A percentile compares a stretch with the other conserved stretches of the same genome.
These are phyloP conservation scores for Trametes pubescens DNA, from an alignment of 1,284 basidiomycete genomes.

Conservation along the genomic window DNA sequence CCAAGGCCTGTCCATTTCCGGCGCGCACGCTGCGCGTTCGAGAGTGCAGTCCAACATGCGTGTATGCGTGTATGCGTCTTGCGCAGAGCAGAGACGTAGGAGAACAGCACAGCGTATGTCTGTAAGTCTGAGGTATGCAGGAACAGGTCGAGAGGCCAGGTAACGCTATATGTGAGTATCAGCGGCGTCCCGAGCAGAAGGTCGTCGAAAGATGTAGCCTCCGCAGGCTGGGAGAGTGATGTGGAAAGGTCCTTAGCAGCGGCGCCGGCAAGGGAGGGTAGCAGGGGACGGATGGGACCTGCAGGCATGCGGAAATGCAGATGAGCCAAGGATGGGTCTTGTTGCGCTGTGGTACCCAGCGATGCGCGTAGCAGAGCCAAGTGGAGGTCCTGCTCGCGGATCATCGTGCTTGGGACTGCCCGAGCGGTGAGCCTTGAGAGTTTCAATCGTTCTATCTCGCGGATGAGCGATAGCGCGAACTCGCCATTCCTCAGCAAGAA, in stretches of 20 bases:
- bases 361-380: conserved; percentile 84
- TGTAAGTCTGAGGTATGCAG: conserved; percentile 78
- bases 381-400: conserved; percentile 87
- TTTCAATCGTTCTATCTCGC: conserved; percentile 84
- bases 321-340: conserved; percentile 74
- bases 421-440: conserved; percentile 75
- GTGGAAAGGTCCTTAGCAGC: conserved; percentile 42
- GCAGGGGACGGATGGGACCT: conserved; percentile 80
- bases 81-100: conserved; percentile 84
- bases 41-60: conserved; percentile 83
- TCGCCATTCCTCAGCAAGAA: conserved; percentile 91
- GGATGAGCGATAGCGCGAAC: conserved; percentile 81
- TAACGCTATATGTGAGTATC: conserved; percentile 70
- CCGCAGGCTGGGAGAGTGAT: conserved; percentile 44
- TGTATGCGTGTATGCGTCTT: conserved; percentile 85
- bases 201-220: conserved; percentile 69
- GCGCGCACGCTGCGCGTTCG: conserved; percentile 82
- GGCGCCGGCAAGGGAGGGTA: conserved; percentile 67
- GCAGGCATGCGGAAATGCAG: conserved; percentile 79
- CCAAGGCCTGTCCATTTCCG: conserved; percentile 86
- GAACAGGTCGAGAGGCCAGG: conserved; percentile 92
- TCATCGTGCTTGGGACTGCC: conserved; percentile 72
- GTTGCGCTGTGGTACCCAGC: conserved; percentile 84
- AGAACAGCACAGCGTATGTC: conserved; percentile 81
- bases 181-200: conserved; percentile 83